Conservation (phyloP, 352 stramenopile genomes). For the Pythium dissimile region DNA sequence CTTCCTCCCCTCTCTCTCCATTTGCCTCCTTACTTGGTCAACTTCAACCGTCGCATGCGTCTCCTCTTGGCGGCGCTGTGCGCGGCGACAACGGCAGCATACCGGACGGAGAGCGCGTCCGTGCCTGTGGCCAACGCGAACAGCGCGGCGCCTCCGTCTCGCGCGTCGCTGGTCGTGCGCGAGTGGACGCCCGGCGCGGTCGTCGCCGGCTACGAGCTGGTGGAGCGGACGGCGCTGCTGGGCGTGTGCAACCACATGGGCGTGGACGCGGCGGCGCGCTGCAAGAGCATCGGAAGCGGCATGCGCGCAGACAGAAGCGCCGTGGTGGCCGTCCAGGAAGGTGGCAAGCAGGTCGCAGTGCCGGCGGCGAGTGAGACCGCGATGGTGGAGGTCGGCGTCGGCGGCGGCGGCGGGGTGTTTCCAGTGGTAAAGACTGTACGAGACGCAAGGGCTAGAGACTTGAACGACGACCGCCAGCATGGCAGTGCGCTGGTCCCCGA, state of each 20-base stretch:
- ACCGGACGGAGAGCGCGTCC: no score
- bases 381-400: background rate
- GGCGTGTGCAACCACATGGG: slow-evolving; percentile 53
- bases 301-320: background rate
- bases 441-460: background rate
- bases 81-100: background rate
- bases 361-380: background rate
- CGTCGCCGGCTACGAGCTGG: slow-evolving; percentile 68
- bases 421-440: background rate
- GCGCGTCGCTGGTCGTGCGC: slow-evolving; percentile 4
- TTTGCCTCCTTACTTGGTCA: background rate
- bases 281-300: background rate
- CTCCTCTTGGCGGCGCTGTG: background rate
- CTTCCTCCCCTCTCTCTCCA: background rate
- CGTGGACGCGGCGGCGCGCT: background rate
- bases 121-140: background rate
- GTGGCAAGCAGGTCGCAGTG: slow-evolving; percentile 5
- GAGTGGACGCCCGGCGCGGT: slow-evolving; percentile 26
- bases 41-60: slow-evolving; percentile 2
- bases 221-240: slow-evolving; percentile 60
- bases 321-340: slow-evolving; percentile 1
- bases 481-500: slow-evolving; percentile 18
- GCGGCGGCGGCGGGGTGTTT: background rate
- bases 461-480: background rate
- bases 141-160: background rate